Evolutionary conservation across 2,329 filamentous ascomycete genomes (phyloP).

Genomic region (Calonectria fujianensis): DNA sequence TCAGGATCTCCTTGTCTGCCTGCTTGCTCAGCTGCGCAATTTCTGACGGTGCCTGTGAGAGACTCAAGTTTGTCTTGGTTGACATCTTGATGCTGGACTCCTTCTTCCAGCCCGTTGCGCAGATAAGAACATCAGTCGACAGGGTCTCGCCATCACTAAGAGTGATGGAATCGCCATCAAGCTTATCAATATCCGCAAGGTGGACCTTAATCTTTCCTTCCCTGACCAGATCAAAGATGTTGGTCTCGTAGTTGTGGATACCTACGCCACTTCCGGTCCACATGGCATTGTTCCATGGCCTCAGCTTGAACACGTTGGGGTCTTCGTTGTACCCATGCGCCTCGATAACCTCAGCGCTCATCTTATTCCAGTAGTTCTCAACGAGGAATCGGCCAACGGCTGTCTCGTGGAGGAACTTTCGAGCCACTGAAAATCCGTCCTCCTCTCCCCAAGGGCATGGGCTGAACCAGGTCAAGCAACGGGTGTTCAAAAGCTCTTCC

Average conservation of each 20-base stretch:
- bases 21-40: slow-evolving; percentile 26
- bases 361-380: slow-evolving; percentile 68
- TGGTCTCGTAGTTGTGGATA: slow-evolving; percentile 72
- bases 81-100: slow-evolving; percentile 64
- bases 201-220: slow-evolving; percentile 68
- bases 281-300: slow-evolving; percentile 62
- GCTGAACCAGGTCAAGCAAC: slow-evolving; percentile 77
- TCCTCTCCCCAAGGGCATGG: slow-evolving; percentile 78
- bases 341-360: slow-evolving; percentile 67
- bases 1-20: slow-evolving; percentile 44
- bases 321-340: slow-evolving; percentile 67
- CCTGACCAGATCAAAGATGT: slow-evolving; percentile 70
- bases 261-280: slow-evolving; percentile 71
- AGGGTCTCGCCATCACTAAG: slow-evolving; percentile 63
- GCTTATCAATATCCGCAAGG: slow-evolving; percentile 65
- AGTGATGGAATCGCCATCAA: slow-evolving; percentile 62
- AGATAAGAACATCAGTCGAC: slow-evolving; percentile 67
- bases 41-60: slow-evolving; percentile 1
- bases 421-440: slow-evolving; percentile 68
- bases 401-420: slow-evolving; percentile 69
- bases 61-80: slow-evolving; percentile 26
- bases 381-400: slow-evolving; percentile 68
- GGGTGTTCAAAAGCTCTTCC: slow-evolving; percentile 71
- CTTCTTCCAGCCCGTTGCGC: slow-evolving; percentile 72
- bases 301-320: slow-evolving; percentile 61